phyloP scores from a whole-genome alignment of 1,284 basidiomycete species.

The Earliella scabrosa region DNA sequence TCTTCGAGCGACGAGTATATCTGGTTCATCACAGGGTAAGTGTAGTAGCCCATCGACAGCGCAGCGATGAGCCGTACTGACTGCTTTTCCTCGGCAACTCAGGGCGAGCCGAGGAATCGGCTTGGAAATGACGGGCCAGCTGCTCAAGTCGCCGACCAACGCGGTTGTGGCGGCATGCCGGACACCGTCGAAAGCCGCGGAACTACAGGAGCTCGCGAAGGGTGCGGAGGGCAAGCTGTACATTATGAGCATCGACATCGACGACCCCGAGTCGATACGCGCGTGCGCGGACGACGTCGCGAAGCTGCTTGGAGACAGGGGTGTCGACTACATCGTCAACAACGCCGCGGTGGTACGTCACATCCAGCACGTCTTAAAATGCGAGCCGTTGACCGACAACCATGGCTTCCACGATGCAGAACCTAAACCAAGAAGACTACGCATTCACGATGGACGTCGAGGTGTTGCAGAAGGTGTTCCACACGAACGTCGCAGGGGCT shows the following conservation, averaged over 20 bases:
- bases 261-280: conserved; percentile 31
- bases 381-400: conserved; percentile 2
- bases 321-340: background rate
- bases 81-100: no score
- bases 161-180: conserved; percentile 43
- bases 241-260: conserved; percentile 39
- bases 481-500: conserved; percentile 38
- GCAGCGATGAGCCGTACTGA: no score
- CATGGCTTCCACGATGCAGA: no score
- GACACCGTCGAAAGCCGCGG: conserved; percentile 33
- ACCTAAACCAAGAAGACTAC: conserved; percentile 21
- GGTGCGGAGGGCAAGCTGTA: conserved; percentile 33
- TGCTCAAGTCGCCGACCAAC: conserved; percentile 34
- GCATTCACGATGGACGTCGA: conserved; percentile 28
- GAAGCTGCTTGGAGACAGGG: background rate
- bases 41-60: no score
- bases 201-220: conserved; percentile 30
- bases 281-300: background rate
- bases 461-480: conserved; percentile 26
- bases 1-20: no score
- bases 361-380: no score
- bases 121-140: conserved; percentile 40
- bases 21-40: no score
- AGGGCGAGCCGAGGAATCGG: conserved; percentile 38
- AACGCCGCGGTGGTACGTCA: no score